A percentile compares a stretch with the other conserved stretches of the same genome.
Evolutionary conservation across 225 moss, liverwort and hornwort genomes (phyloP).

Genomic region (Bryum argenteum): DNA sequence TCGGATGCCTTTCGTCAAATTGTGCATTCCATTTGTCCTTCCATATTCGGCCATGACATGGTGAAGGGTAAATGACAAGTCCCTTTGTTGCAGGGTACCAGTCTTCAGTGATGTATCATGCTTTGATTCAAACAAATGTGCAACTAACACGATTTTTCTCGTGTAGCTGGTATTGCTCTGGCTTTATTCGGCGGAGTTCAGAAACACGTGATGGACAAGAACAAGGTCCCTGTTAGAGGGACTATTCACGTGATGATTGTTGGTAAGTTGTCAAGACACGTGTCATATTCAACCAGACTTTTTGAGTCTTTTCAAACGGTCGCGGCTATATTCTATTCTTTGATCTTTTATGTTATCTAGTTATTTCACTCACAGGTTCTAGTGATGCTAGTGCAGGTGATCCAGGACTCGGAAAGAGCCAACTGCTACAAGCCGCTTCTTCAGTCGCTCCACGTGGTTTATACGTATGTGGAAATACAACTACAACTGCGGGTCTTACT

Average conservation of each 20-base stretch:
- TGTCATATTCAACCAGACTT: conserved; percentile 7
- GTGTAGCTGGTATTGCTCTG: conserved; percentile 86
- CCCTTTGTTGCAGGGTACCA: conserved; percentile 17
- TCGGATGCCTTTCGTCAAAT: conserved; percentile 80
- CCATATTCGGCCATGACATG: conserved; percentile 95
- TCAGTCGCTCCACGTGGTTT: conserved; percentile 90
- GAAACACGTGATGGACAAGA: conserved; percentile 84
- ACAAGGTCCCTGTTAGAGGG: conserved; percentile 95
- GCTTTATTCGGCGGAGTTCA: conserved; percentile 97
- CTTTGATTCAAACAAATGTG: conserved; percentile 24
- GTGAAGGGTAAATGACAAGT: conserved; percentile 76
- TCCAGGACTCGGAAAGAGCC: conserved; percentile 97
- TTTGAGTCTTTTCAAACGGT: conserved; percentile 19
- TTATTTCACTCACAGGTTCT: conserved; percentile 30
- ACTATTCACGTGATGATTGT: conserved; percentile 94
- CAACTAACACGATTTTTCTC: conserved; percentile 11
- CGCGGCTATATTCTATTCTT: conserved; percentile 1
- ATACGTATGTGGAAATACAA: conserved; percentile 95
- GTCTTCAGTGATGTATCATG: conserved; percentile 13
- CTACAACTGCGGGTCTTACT: conserved; percentile 93
- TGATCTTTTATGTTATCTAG: conserved; percentile 4
- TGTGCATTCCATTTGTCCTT: conserved; percentile 94
- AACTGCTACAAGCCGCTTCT: conserved; percentile 90
- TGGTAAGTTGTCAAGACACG: conserved; percentile 50
- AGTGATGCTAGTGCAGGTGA: conserved; percentile 73